Percentiles rank a stretch among this genome's conserved stretches.
Evolutionary conservation across 352 stramenopile species (phyloP).

Genomic region (Chloridella minuta): DNA sequence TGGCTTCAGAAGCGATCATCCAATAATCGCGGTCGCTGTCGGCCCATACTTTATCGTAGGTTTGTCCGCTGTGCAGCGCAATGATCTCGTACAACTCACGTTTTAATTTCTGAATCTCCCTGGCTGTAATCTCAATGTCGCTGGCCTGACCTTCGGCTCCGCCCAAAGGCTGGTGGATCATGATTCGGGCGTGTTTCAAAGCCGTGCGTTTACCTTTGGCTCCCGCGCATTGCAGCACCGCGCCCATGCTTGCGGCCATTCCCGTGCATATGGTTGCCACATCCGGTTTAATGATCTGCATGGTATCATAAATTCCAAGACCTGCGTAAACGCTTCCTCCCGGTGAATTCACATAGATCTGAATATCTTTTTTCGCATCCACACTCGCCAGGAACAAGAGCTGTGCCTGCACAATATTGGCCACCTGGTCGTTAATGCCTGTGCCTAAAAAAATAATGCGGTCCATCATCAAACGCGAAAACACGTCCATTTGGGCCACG

Average conservation of each 20-base stretch:
- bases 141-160: slow-evolving; percentile 78
- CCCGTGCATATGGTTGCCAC: slow-evolving; percentile 86
- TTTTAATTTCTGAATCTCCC: slow-evolving; percentile 24
- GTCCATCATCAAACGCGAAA: too few species aligned
- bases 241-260: slow-evolving; percentile 68
- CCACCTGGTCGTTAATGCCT: slow-evolving; percentile 18
- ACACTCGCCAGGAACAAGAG: slow-evolving; percentile 50
- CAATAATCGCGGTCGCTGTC: slow-evolving; percentile 53
- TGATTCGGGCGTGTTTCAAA: slow-evolving; percentile 35
- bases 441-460: too few species aligned
- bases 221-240: slow-evolving; percentile 58
- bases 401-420: slow-evolving; percentile 25
- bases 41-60: slow-evolving; percentile 27
- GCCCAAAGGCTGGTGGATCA: slow-evolving; percentile 79
- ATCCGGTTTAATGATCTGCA: slow-evolving; percentile 70
- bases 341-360: slow-evolving; percentile 95
- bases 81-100: slow-evolving; percentile 23
- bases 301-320: slow-evolving; percentile 93
- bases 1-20: slow-evolving; percentile 39
- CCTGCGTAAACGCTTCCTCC: slow-evolving; percentile 29
- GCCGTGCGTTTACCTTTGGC: slow-evolving; percentile 31
- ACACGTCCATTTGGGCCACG: too few species aligned
- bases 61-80: slow-evolving; percentile 27
- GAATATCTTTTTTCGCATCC: slow-evolving; percentile 64
- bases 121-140: slow-evolving; percentile 68